These are phyloP conservation scores for Bipolaris zeicola DNA, from an alignment of 2,329 filamentous ascomycete genomes.

Conservation along the genomic window DNA sequence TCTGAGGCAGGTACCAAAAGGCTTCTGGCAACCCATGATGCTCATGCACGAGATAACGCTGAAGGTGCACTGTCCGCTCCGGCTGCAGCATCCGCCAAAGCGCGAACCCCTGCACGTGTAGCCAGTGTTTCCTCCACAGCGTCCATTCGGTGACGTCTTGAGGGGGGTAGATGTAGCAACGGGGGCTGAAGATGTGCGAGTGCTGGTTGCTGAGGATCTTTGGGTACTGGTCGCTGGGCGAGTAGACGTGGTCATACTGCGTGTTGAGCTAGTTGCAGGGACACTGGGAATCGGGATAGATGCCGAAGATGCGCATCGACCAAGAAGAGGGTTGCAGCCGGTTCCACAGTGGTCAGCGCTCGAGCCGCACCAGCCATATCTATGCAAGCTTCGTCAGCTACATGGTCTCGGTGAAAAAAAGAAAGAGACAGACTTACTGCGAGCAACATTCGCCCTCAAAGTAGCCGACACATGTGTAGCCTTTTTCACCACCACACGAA, in stretches of 20 bases:
- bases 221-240: background rate
- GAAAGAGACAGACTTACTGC: conserved; percentile 7
- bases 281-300: background rate
- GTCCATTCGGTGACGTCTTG: background rate
- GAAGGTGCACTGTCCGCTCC: background rate
- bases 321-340: conserved; percentile 10
- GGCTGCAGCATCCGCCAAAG: conserved; percentile 6
- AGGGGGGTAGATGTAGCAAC: background rate
- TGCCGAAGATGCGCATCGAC: conserved; percentile 3
- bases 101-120: conserved; percentile 6
- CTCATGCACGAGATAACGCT: conserved; percentile 2
- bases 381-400: background rate
- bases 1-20: conserved; percentile 3
- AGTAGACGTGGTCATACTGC: conserved; percentile 4
- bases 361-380: conserved; percentile 18
- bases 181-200: conserved; percentile 1
- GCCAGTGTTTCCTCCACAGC: conserved; percentile 2
- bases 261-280: background rate
- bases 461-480: conserved; percentile 22
- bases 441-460: conserved; percentile 28
- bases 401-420: background rate
- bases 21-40: conserved; percentile 6
- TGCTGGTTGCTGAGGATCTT: background rate
- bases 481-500: conserved; percentile 17
- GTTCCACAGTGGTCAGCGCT: conserved; percentile 6